A percentile compares a stretch with the other conserved stretches of the same genome.
Evolutionary conservation across 2,329 filamentous ascomycete species (phyloP).

Genomic region (Macrophomina phaseolina): DNA sequence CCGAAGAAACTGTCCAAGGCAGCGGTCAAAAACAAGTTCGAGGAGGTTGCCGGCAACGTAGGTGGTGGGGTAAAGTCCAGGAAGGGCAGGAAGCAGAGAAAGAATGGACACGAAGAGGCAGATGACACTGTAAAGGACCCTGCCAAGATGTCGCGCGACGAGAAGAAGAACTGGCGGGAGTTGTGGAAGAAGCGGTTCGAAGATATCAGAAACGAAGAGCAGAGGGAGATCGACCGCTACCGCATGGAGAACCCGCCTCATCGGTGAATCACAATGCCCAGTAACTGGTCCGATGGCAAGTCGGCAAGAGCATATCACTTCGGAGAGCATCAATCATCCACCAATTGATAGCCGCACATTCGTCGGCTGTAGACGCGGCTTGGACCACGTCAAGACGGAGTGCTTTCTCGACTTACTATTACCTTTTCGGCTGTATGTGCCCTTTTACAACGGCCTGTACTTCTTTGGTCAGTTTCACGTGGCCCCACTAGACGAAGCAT

Average conservation of each 20-base stretch:
- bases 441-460: background rate
- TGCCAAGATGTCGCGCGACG: constrained; percentile 43
- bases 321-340: constrained; percentile 15
- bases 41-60: constrained; percentile 54
- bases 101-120: constrained; percentile 35
- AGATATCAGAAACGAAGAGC: constrained; percentile 39
- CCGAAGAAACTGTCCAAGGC: constrained; percentile 48
- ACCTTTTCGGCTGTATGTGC: constrained; percentile 5
- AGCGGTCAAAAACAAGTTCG: constrained; percentile 54
- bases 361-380: constrained; percentile 14
- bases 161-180: constrained; percentile 41
- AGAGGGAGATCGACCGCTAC: constrained; percentile 29
- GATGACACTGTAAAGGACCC: constrained; percentile 40
- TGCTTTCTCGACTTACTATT: constrained; percentile 10
- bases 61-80: constrained; percentile 22
- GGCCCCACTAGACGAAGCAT: background rate
- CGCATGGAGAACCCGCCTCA: constrained; percentile 6
- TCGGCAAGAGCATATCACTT: constrained; percentile 20
- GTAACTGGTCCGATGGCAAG: constrained; percentile 6
- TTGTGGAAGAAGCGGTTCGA: constrained; percentile 46
- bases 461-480: background rate
- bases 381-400: constrained; percentile 5
- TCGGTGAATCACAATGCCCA: constrained; percentile 3
- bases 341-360: constrained; percentile 15
- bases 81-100: constrained; percentile 39